Conservation (phyloP, 2,329 filamentous ascomycete species). For the Teratosphaeria nubilosa region DNA sequence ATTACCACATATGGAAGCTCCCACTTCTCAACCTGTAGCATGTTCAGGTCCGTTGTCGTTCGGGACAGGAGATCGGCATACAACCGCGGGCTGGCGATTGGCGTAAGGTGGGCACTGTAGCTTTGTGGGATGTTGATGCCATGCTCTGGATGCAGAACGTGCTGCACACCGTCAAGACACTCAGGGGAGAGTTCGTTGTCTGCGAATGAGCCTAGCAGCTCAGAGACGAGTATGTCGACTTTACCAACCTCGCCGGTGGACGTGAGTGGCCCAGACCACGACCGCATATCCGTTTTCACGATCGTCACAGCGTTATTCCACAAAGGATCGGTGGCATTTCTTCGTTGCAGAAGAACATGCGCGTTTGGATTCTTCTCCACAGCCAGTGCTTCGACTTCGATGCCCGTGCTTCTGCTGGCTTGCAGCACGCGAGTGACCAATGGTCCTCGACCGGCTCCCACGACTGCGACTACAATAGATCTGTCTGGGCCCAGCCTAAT, state of each 20-base stretch:
- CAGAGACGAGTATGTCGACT: conserved; percentile 88
- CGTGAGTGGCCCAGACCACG: conserved; percentile 64
- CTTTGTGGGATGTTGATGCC: conserved; percentile 90
- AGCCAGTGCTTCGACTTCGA: conserved; percentile 78
- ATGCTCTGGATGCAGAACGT: conserved; percentile 66
- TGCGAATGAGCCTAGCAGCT: conserved; percentile 87
- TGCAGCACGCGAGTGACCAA: conserved; percentile 78
- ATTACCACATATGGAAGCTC: conserved; percentile 93
- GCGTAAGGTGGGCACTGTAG: conserved; percentile 90
- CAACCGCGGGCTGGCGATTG: conserved; percentile 77
- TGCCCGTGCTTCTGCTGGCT: conserved; percentile 65
- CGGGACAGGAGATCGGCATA: conserved; percentile 68
- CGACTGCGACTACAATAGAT: conserved; percentile 77
- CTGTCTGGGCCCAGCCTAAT: conserved; percentile 58
- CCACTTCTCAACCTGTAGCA: conserved; percentile 57
- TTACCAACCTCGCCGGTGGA: conserved; percentile 38
- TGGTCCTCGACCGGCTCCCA: conserved; percentile 84
- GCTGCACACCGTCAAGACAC: conserved; percentile 90
- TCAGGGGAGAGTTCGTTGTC: conserved; percentile 97
- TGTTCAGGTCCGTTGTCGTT: conserved; percentile 27
- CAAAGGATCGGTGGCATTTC: conserved; percentile 58
- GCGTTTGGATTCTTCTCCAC: conserved; percentile 98
- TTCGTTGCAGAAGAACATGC: conserved; percentile 80
- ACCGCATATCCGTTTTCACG: conserved; percentile 93
- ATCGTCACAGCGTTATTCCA: conserved; percentile 77